phyloP scores from a whole-genome alignment of 441 rosid species.

The Metrosideros polymorpha region DNA sequence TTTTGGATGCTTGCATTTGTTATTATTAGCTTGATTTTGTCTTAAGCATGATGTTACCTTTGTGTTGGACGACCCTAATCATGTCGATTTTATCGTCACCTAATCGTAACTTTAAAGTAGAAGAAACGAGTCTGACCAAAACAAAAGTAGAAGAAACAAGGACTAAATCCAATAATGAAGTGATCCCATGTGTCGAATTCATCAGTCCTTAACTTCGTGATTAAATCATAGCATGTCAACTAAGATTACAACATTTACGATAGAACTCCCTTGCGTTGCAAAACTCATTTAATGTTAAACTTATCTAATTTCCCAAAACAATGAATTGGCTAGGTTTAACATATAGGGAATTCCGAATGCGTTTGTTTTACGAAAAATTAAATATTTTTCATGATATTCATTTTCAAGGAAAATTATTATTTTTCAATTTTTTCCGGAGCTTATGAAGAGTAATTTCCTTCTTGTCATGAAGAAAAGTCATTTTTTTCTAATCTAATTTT shows the following conservation, averaged over 20 bases:
- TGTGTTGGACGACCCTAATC: background rate
- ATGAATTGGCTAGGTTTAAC: rapidly evolving
- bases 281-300: background rate
- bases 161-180: background rate
- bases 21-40: background rate
- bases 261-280: background rate
- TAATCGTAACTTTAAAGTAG: background rate
- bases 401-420: too few species aligned
- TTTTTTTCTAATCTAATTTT: rapidly evolving
- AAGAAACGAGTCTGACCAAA: too few species aligned
- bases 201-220: background rate
- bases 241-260: background rate
- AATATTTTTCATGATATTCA: too few species aligned
- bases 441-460: background rate
- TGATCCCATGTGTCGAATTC: background rate
- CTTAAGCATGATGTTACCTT: background rate
- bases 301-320: background rate
- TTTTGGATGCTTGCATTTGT: background rate
- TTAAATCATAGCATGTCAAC: background rate
- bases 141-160: background rate
- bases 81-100: background rate
- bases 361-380: background rate
- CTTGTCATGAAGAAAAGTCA: rapidly evolving
- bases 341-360: rapidly evolving
- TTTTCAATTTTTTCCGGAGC: too few species aligned